These are phyloP conservation scores for Blastocystis sp. DNA, from an alignment of 352 stramenopile species.

Conservation along the genomic window DNA sequence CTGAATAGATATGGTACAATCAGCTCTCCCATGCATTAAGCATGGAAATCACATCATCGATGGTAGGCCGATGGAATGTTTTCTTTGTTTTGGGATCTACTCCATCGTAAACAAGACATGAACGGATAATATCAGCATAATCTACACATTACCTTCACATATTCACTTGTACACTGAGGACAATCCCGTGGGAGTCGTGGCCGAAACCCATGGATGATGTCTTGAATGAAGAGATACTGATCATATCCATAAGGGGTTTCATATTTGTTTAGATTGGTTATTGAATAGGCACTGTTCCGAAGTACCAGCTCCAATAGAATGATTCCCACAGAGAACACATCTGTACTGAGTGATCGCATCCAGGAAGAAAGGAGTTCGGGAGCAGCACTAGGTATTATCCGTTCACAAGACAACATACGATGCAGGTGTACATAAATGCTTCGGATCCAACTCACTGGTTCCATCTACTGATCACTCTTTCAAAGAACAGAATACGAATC, in stretches of 20 bases:
- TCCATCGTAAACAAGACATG: conserved; percentile 23
- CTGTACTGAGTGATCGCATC: background rate
- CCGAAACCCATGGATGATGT: background rate
- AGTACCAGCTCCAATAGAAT: conserved; percentile 4
- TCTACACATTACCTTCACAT: background rate
- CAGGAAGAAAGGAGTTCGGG: background rate
- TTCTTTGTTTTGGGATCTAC: background rate
- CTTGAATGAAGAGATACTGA: background rate
- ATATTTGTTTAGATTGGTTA: background rate
- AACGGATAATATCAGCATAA: conserved; percentile 8
- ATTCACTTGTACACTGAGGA: background rate
- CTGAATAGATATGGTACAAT: background rate
- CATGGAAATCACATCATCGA: conserved; percentile 20
- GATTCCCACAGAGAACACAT: conserved; percentile 36
- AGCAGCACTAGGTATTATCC: conserved; percentile 6
- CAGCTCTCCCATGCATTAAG: background rate
- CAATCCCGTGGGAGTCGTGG: background rate
- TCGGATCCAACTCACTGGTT: background rate
- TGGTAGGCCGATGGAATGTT: background rate
- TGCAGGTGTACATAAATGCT: background rate
- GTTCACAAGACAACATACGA: background rate
- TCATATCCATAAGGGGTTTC: background rate
- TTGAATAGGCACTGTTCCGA: background rate
- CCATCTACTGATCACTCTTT: background rate
- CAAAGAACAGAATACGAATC: background rate